Percentiles rank a stretch among this genome's conserved stretches.
Conservation (phyloP, 2,329 filamentous ascomycete species). For the Alternaria ethzedia region DNA sequence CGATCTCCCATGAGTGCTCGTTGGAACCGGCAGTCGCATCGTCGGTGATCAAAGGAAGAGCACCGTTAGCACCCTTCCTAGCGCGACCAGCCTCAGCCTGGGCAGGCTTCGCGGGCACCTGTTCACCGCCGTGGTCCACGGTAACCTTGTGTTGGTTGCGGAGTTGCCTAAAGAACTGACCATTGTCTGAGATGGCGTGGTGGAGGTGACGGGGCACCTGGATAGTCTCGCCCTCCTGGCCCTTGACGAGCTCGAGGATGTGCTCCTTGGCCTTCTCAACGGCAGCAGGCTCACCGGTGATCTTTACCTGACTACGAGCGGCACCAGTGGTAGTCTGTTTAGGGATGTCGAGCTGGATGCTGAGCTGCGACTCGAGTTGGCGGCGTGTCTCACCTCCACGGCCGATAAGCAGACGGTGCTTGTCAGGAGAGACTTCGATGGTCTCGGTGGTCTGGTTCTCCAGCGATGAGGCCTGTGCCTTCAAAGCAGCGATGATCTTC, state of each 20-base stretch:
- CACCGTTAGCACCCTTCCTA: slow-evolving; percentile 63
- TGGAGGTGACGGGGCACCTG: slow-evolving; percentile 82
- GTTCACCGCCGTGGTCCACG: slow-evolving; percentile 86
- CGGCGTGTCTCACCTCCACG: slow-evolving; percentile 88
- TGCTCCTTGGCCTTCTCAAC: slow-evolving; percentile 88
- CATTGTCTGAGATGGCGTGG: slow-evolving; percentile 84
- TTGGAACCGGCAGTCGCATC: slow-evolving; percentile 62
- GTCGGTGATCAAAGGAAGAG: slow-evolving; percentile 92
- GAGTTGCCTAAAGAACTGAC: slow-evolving; percentile 90
- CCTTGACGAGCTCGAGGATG: slow-evolving; percentile 78
- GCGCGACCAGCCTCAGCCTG: slow-evolving; percentile 54
- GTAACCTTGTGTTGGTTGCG: slow-evolving; percentile 86
- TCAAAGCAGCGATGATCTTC: slow-evolving; percentile 82
- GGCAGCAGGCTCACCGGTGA: slow-evolving; percentile 77
- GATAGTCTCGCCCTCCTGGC: slow-evolving; percentile 87
- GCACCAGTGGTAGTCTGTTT: slow-evolving; percentile 73
- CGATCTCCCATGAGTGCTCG: slow-evolving; percentile 83
- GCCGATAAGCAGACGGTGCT: slow-evolving; percentile 90
- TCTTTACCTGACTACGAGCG: slow-evolving; percentile 82
- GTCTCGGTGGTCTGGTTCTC: slow-evolving; percentile 81
- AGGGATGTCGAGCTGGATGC: slow-evolving; percentile 86
- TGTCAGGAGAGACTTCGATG: slow-evolving; percentile 83
- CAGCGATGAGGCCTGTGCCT: slow-evolving; percentile 80
- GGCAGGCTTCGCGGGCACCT: slow-evolving; percentile 73
- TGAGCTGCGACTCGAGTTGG: slow-evolving; percentile 83